A percentile compares a stretch with the other conserved stretches of the same genome.
phyloP scores from a whole-genome alignment of 1,139 yeast species.

The Hyphopichia wangnamkhiaoensis region DNA sequence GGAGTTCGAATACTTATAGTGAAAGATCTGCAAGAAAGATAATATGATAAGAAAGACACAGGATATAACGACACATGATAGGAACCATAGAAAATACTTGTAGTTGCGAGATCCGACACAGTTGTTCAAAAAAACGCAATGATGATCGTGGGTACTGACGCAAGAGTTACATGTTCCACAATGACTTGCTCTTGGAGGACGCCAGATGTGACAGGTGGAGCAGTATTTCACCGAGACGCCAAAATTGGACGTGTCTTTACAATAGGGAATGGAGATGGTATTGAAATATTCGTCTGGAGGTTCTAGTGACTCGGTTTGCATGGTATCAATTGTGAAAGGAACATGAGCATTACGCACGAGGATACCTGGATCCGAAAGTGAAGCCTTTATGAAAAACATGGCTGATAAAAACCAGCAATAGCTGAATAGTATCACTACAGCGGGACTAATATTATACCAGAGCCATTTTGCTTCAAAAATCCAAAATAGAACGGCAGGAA shows the following conservation, averaged over 20 bases:
- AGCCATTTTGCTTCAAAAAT: constrained; percentile 52
- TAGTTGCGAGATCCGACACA: constrained; percentile 41
- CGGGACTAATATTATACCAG: constrained; percentile 61
- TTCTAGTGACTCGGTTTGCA: constrained; percentile 21
- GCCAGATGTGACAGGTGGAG: constrained; percentile 49
- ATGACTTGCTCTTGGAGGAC: constrained; percentile 47
- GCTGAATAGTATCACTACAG: constrained; percentile 55
- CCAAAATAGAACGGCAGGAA: constrained; percentile 52
- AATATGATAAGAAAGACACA: constrained; percentile 23
- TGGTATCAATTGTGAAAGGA: constrained; percentile 26
- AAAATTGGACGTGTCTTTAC: constrained; percentile 12
- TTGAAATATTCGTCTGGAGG: constrained; percentile 68
- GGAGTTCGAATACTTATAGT: constrained; percentile 14
- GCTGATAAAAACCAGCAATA: constrained; percentile 58
- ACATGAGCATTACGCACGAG: constrained; percentile 70
- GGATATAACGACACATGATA: constrained; percentile 22
- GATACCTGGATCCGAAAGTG: constrained; percentile 69
- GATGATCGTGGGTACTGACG: constrained; percentile 45
- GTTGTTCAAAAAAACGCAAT: constrained; percentile 40
- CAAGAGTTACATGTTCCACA: constrained; percentile 48
- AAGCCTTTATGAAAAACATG: constrained; percentile 51
- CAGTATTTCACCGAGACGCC: constrained; percentile 49
- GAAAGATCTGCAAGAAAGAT: constrained; percentile 31
- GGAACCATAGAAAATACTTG: constrained; percentile 44
- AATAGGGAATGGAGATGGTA: constrained; percentile 55